Percentiles rank a stretch among this genome's conserved stretches.
These are phyloP conservation scores for Colletotrichum liriopes DNA, from an alignment of 2,329 filamentous ascomycete genomes.

Conservation along the genomic window DNA sequence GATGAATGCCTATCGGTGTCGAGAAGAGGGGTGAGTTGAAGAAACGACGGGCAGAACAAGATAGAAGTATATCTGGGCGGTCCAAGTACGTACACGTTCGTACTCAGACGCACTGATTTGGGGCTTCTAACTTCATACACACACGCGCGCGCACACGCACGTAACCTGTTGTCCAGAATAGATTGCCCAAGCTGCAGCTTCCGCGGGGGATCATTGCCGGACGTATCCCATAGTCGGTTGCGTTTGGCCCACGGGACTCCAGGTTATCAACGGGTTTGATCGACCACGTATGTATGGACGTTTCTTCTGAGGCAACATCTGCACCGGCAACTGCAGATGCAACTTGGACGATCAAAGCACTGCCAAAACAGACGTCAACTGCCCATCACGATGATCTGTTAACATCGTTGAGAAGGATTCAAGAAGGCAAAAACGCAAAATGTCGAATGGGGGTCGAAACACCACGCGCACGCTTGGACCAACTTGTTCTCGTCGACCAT, in stretches of 20 bases:
- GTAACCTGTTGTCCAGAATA: background rate
- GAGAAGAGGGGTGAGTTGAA: background rate
- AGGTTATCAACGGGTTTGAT: background rate
- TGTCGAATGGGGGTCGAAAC: background rate
- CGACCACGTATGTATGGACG: conserved; percentile 1
- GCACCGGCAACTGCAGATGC: background rate
- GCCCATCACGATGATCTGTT: background rate
- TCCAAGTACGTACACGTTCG: background rate
- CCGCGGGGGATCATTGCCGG: conserved; percentile 3
- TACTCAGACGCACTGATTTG: background rate
- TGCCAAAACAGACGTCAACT: background rate
- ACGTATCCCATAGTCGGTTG: background rate
- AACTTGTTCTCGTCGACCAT: background rate
- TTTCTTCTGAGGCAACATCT: background rate
- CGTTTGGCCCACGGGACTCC: background rate
- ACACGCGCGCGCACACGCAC: background rate
- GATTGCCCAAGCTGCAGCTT: background rate
- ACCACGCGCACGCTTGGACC: background rate
- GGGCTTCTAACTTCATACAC: background rate
- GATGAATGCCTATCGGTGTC: background rate
- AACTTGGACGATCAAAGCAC: conserved; percentile 11
- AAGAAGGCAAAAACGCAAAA: background rate
- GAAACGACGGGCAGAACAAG: background rate
- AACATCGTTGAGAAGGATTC: background rate
- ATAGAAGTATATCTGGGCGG: background rate